Percentiles rank a stretch among this genome's conserved stretches.
Evolutionary conservation across 2,329 filamentous ascomycete species (phyloP).

Genomic region (Pseudohalonectria lignicola): DNA sequence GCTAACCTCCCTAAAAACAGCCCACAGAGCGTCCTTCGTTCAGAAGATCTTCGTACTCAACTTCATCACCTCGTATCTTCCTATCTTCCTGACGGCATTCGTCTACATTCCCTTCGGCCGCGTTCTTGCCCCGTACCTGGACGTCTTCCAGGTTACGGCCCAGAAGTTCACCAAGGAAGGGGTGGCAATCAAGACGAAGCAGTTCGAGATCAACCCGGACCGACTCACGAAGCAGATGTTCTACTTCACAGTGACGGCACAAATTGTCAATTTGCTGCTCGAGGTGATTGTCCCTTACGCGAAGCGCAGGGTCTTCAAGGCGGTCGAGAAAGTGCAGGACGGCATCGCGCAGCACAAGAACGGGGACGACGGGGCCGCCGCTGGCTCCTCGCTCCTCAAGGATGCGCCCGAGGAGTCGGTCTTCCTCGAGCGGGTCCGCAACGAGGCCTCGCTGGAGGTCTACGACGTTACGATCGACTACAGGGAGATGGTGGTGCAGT

Average conservation of each 20-base stretch:
- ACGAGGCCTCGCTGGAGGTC: slow-evolving; percentile 68
- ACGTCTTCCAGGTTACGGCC: slow-evolving; percentile 67
- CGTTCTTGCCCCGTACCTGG: slow-evolving; percentile 72
- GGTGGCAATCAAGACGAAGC: slow-evolving; percentile 45
- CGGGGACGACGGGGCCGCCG: slow-evolving; percentile 11
- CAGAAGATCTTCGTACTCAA: slow-evolving; percentile 87
- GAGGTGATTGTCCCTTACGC: slow-evolving; percentile 79
- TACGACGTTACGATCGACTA: slow-evolving; percentile 91
- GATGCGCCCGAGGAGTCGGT: slow-evolving; percentile 68
- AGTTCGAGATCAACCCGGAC: slow-evolving; percentile 73
- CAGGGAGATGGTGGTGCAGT: slow-evolving; percentile 48
- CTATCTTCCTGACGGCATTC: slow-evolving; percentile 66
- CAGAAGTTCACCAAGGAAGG: slow-evolving; percentile 66
- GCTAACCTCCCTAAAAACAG: slow-evolving; percentile 24
- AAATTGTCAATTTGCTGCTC: slow-evolving; percentile 76
- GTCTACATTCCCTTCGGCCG: slow-evolving; percentile 78
- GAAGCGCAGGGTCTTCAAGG: slow-evolving; percentile 67
- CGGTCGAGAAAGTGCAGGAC: slow-evolving; percentile 65
- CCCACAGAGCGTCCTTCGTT: slow-evolving; percentile 73
- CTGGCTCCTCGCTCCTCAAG: slow-evolving; percentile 27
- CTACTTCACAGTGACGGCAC: slow-evolving; percentile 90
- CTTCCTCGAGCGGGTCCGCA: slow-evolving; percentile 72
- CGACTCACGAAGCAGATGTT: slow-evolving; percentile 86
- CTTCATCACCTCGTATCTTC: slow-evolving; percentile 71
- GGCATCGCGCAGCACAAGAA: slow-evolving; percentile 46